These are phyloP conservation scores for Sechiopsis laciniata DNA, from an alignment of 306 rosid species.

Conservation along the genomic window DNA sequence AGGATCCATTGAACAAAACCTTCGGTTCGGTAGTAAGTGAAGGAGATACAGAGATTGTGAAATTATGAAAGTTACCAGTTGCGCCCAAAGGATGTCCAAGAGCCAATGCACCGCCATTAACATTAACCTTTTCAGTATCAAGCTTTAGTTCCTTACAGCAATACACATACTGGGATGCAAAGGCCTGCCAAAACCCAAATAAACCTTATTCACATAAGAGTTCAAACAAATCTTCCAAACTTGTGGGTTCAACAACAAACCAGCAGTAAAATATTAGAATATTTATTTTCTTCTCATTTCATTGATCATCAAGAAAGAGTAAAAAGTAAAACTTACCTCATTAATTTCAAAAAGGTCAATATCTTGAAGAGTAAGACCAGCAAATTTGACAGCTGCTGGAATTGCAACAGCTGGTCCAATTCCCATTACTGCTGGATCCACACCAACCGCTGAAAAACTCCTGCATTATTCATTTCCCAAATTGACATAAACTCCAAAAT, in stretches of 20 bases:
- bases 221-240: not conserved
- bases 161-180: constrained; percentile 80
- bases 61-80: constrained; percentile 45
- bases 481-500: too few species aligned
- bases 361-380: constrained; percentile 68
- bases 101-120: constrained; percentile 91
- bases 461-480: too few species aligned
- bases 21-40: not conserved
- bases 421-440: constrained; percentile 92
- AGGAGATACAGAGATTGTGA: not conserved
- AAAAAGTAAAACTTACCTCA: constrained; percentile 43
- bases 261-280: not conserved
- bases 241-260: not conserved
- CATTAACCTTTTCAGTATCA: constrained; percentile 67
- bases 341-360: constrained; percentile 73
- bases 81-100: constrained; percentile 93
- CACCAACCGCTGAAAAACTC: constrained; percentile 58
- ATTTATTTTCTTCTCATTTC: not conserved
- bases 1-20: not conserved
- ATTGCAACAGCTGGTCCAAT: constrained; percentile 89
- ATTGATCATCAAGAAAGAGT: not conserved
- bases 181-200: constrained; percentile 44
- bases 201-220: not conserved
- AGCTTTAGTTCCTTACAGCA: constrained; percentile 76
- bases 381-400: constrained; percentile 85